These are phyloP conservation scores for Hibiscus syriacus DNA, from an alignment of 345 rosid species.

Conservation along the genomic window DNA sequence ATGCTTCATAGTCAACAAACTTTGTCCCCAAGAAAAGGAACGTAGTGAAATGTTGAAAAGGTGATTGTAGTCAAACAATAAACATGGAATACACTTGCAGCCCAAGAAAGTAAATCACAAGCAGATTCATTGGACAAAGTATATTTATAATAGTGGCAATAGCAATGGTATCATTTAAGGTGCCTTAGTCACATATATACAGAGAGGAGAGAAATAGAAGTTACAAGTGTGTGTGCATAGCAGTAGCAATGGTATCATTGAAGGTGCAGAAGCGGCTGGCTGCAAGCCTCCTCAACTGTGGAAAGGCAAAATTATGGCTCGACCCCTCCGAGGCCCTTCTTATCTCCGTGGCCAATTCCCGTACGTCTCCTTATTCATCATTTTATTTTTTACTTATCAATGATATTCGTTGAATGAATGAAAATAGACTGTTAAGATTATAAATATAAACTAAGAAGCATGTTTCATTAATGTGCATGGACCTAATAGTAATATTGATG, in stretches of 20 bases:
- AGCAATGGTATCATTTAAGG: neutral
- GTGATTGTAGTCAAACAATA: neutral
- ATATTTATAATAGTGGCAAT: neutral
- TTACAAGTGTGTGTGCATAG: neutral
- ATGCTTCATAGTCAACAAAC: neutral
- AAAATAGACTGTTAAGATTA: too few species aligned
- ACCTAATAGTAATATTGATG: neutral
- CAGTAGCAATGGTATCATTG: conserved; percentile 5
- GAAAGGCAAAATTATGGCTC: conserved; percentile 7
- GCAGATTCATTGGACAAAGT: neutral
- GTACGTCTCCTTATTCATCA: neutral
- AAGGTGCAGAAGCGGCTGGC: conserved; percentile 7
- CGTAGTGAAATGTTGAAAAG: neutral
- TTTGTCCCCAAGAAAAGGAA: conserved; percentile 11
- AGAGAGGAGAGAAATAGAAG: neutral
- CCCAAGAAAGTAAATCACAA: neutral
- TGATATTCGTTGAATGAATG: too few species aligned
- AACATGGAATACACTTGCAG: neutral
- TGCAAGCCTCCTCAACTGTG: conserved; percentile 5
- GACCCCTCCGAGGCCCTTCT: conserved; percentile 1
- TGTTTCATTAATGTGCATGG: neutral
- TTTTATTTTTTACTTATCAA: neutral
- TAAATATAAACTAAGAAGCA: too few species aligned
- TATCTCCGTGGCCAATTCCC: conserved; percentile 11
- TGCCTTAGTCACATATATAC: neutral